Base-by-base conservation (phyloP, 371 early-diverging fungal species). In the Mucor circinelloides region DNA sequence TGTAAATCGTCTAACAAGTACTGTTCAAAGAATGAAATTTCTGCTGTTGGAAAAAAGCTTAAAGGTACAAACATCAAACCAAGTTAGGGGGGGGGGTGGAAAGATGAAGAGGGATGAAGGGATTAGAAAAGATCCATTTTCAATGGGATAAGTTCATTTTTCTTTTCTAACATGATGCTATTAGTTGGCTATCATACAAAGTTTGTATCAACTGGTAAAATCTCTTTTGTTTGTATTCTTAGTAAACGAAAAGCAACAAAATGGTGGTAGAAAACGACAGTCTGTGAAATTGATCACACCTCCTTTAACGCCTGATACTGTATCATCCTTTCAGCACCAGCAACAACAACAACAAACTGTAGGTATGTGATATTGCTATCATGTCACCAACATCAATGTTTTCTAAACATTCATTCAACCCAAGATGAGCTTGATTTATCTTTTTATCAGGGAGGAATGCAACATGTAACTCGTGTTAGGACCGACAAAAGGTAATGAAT, bases 371-470 rank as follows among this genome's bases (percentile, higher is more conserved):
- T 0, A 5, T 5, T 27, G 27, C 25, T 25, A 52, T 27, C 52
- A 27, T 25, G 46, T 46, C 46, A 21, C 21, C 23, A 46, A 46
- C 6, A 21, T 6, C 46, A 46, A 2, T 10, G 3, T 34, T 34
- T 34, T 8, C 46, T 52, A 25, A 52, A 52, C 48, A 48, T 21
- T 48, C 48, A 52, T 52, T 5, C 15, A 52, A 32, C 32, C 36
- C 34, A 31, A 38, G 25, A 48, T 6, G 36, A n/a, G 13, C 52
- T 63, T 63, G 52, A 50, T 63, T 36, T 36, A 23, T 48, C 36
- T 63, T 38, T 19, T 60, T 44, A 60, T 28, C 46, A 46, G 58
- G 58, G 58, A 58, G 58, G 58, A 58, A 58, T 58, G 58, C 58
- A 58, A 58, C 23, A 19, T n/a, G n/a, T 19, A 56, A 31, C 56